Base-by-base conservation (phyloP, 2,329 filamentous ascomycete species). In the Cladosporium sp. region DNA sequence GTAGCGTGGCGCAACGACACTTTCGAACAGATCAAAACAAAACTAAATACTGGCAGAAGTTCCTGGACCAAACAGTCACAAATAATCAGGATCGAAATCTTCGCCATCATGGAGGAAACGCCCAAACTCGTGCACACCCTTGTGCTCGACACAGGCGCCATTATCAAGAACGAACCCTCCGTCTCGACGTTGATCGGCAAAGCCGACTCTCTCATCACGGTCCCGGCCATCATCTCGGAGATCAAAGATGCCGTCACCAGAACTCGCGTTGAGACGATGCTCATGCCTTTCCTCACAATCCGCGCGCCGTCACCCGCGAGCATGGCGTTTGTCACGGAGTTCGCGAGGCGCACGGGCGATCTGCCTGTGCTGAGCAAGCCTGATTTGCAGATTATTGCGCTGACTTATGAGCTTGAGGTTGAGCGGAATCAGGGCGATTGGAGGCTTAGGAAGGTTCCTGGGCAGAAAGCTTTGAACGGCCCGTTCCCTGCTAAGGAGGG, bases 371-470 rank as follows among this genome's bases (percentile, higher is more conserved):
- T 99, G 66, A 97, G 93, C 79, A 88, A 86, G 75, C 91, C 93
- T 1, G 95, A 99, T 87, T 82, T 98, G 67, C 91, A 96, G 71
- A 85, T 99, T 49, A 82, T 98, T 74, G 95, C 94, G 10, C 82
- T 99, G 65, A 91, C 92, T 0, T 98, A 98, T 77, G 95, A 99
- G 77, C 77, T 98, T n/a, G 94, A 98, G 73, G 91, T 91, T 73
- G 93, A 98, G 81, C 84, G 89, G 66, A 96, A 96, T 76, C 88
- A 89, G n/a, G 93, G 93, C 1, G 89, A 96, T 76, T 96, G 92
- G 90, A 86, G 93, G 67, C 74, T 97, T 77, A 85, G 93, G 68
- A 91, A 86, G 66, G 85, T 86, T 3, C 94, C 94, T 0, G 90
- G 89, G 0, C 93, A 97, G 77, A 93, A 93, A 77, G 78, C 85